Evolutionary conservation across 495 filamentous ascomycete genomes (phyloP).

Genomic region (Tuber umbilicatum): DNA sequence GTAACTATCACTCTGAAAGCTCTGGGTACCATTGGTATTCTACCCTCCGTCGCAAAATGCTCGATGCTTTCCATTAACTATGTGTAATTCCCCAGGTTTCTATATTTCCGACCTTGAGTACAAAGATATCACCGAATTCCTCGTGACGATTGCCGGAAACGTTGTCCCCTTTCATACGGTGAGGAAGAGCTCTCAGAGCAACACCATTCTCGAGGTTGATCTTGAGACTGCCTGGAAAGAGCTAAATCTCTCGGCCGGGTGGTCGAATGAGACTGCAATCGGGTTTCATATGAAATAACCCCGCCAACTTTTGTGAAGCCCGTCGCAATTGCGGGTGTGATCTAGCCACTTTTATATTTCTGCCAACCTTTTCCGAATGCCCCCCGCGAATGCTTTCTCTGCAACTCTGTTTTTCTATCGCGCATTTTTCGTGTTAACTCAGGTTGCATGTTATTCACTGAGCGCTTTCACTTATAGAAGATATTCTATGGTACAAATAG

Average conservation of each 20-base stretch:
- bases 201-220: constrained; percentile 68
- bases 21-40: constrained; percentile 67
- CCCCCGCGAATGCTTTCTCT: not conserved
- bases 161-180: constrained; percentile 64
- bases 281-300: constrained; percentile 48
- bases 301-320: not conserved
- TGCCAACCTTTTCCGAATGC: not conserved
- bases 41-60: not conserved
- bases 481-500: too few species aligned
- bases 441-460: not conserved
- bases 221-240: constrained; percentile 70
- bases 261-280: constrained; percentile 77
- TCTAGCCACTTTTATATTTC: not conserved
- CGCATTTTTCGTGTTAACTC: not conserved
- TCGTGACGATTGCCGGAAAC: constrained; percentile 66
- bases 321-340: not conserved
- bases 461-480: not conserved
- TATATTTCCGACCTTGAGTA: constrained; percentile 63
- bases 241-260: constrained; percentile 62
- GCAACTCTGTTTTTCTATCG: not conserved
- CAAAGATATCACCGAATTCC: constrained; percentile 58
- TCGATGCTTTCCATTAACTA: constrained; percentile 9
- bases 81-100: constrained; percentile 47
- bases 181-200: constrained; percentile 49
- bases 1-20: constrained; percentile 69